Base-by-base conservation (phyloP, 139 green algal species). In the Micractinium sp. region DNA sequence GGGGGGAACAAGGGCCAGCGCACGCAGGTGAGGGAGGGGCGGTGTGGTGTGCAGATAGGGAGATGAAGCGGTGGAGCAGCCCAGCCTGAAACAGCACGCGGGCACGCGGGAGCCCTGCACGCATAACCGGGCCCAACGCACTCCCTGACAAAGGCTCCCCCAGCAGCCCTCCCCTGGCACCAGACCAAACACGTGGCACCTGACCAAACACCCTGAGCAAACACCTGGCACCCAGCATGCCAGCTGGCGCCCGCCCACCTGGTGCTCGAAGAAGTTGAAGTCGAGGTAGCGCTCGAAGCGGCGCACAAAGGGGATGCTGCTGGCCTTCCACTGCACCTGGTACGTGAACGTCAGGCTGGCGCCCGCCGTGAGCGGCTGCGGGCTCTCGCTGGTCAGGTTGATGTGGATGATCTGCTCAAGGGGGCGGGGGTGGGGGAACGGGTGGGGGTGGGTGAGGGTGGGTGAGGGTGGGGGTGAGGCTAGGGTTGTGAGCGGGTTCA, bases 201-300 rank as follows among this genome's bases (percentile, higher is more conserved):
- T 56, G 47, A 9, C 47, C 7, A 56, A 56, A 56, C 47, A 56
- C 47, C 47, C 47, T n/a, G 47, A 5, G 7, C 5, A 56, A 56
- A 56, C 47, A 56, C 47, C 47, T 56, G 47, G 47, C 47, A 56
- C 7, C 47, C 47, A 56, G 7, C 33, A 2, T 47, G n/a, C 73
- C 73, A 41, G 47, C 47, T 56, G 47, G 47, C 47, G 47, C 47
- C 9, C n/a, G 20, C 39, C 81, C 79, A 95, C 95, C 96, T 99
- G 97, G 92, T 99, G 98, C 94, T 99, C 97, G 87, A 99, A 99
- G 90, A 99, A 99, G 90, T 95, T 96, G 95, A 98, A 97, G 91
- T 99, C 98, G 33, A 99, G 92, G 94, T 99, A 99, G 31, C 96
- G 95, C 90, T 99, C 96, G 91, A 99, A 99, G 22, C 98, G 93